Percentiles rank a stretch among this genome's conserved stretches.
These are phyloP conservation scores for Wickerhamomyces sp. DNA, from an alignment of 1,139 yeast species.

Conservation along the genomic window DNA sequence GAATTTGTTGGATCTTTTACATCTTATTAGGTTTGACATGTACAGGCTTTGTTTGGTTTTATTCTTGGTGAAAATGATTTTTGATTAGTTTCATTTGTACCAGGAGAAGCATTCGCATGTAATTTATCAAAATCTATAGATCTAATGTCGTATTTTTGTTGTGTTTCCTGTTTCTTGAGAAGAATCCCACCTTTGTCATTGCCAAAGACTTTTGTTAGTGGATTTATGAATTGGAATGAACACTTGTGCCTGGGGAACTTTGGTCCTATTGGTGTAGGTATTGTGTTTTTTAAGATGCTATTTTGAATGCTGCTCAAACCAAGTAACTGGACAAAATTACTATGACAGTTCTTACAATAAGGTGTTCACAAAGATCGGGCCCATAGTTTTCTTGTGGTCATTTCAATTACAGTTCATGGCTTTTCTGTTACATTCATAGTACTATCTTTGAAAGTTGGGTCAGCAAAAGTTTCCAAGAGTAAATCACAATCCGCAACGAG, in stretches of 20 bases:
- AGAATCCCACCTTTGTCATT: slow-evolving; percentile 33
- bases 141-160: slow-evolving; percentile 30
- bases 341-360: slow-evolving; percentile 7
- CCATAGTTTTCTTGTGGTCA: slow-evolving; percentile 25
- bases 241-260: slow-evolving; percentile 39
- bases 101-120: slow-evolving; percentile 26
- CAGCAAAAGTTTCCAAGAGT: slow-evolving; percentile 8
- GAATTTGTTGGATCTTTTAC: slow-evolving; percentile 25
- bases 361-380: slow-evolving; percentile 23
- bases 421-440: slow-evolving; percentile 22
- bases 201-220: slow-evolving; percentile 32
- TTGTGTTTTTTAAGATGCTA: slow-evolving; percentile 21
- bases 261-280: slow-evolving; percentile 46
- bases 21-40: slow-evolving; percentile 25
- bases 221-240: slow-evolving; percentile 32
- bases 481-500: neutral
- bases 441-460: slow-evolving; percentile 7
- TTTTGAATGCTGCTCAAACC: slow-evolving; percentile 14
- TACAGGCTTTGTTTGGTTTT: slow-evolving; percentile 34
- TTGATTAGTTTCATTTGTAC: slow-evolving; percentile 33
- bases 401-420: slow-evolving; percentile 27
- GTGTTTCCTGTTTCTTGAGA: slow-evolving; percentile 30
- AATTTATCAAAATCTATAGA: slow-evolving; percentile 30
- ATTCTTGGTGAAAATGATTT: slow-evolving; percentile 35
- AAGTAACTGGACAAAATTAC: slow-evolving; percentile 1